Evolutionary conservation across 768 basidiomycete genomes (phyloP).

Genomic region (Astraeus odoratus): DNA sequence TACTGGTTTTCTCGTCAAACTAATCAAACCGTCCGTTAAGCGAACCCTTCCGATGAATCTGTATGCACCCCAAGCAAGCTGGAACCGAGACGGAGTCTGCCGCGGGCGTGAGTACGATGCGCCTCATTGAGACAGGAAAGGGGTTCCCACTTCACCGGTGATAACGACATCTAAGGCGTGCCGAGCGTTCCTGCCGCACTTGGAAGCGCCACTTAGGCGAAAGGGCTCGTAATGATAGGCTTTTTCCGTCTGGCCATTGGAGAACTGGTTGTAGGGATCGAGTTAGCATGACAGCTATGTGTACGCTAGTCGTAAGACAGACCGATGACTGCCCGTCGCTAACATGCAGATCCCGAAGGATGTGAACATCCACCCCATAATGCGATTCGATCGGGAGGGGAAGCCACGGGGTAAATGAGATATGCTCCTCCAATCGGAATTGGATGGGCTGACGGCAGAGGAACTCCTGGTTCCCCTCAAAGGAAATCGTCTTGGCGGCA

Average conservation of each 20-base stretch:
- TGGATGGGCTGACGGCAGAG: slow-evolving; percentile 43
- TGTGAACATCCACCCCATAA: slow-evolving; percentile 17
- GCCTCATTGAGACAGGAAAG: slow-evolving; percentile 15
- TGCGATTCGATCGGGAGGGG: slow-evolving; percentile 24
- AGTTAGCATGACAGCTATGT: slow-evolving; percentile 18
- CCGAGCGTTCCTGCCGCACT: slow-evolving; percentile 21
- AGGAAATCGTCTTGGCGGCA: slow-evolving; percentile 6
- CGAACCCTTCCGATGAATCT: slow-evolving; percentile 52
- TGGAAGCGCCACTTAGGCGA: slow-evolving; percentile 21
- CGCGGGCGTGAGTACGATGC: slow-evolving; percentile 17
- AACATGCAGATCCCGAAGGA: slow-evolving; percentile 14
- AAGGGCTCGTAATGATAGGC: slow-evolving; percentile 26
- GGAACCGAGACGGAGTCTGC: slow-evolving; percentile 49
- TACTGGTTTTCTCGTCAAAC: slow-evolving; percentile 57
- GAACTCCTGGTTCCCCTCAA: slow-evolving; percentile 26
- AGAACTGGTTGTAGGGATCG: slow-evolving; percentile 15
- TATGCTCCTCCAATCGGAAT: slow-evolving; percentile 39
- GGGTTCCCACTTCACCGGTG: slow-evolving; percentile 24
- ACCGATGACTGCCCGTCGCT: slow-evolving; percentile 19
- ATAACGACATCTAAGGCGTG: slow-evolving; percentile 32
- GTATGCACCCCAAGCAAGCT: slow-evolving; percentile 62
- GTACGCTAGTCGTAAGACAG: slow-evolving; percentile 8
- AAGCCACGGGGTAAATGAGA: slow-evolving; percentile 34
- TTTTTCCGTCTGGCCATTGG: slow-evolving; percentile 19
- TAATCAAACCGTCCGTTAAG: slow-evolving; percentile 49